These are phyloP conservation scores for Artemisia annua DNA, from an alignment of 129 eudicot species.

Conservation along the genomic window DNA sequence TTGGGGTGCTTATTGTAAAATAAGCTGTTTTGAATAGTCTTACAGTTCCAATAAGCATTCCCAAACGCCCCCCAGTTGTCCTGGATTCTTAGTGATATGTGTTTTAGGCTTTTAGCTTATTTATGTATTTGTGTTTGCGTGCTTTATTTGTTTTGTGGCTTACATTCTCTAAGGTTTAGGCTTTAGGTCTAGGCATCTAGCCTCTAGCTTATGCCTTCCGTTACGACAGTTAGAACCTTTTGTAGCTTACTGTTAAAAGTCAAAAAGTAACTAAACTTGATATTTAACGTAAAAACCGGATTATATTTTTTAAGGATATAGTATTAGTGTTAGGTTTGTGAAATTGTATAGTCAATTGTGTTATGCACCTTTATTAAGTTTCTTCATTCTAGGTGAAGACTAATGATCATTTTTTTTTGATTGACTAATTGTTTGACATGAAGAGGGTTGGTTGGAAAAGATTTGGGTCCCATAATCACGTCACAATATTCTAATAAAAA, in stretches of 20 bases:
- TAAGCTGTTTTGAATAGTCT: too few relatives aligned
- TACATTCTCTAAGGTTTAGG: neutral
- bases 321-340: slow-evolving; percentile 20
- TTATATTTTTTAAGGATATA: neutral
- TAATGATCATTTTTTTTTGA: slow-evolving; percentile 21
- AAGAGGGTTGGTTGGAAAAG: slow-evolving; percentile 25
- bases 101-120: neutral
- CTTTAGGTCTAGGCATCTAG: neutral
- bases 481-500: neutral
- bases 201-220: neutral
- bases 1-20: neutral
- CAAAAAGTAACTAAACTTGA: slow-evolving; percentile 9
- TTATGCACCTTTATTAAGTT: slow-evolving; percentile 9
- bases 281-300: neutral
- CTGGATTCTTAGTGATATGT: neutral
- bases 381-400: slow-evolving; percentile 15
- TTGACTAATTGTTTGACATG: slow-evolving; percentile 23
- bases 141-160: neutral
- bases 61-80: neutral
- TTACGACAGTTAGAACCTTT: neutral
- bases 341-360: slow-evolving; percentile 7
- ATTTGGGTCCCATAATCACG: slow-evolving; percentile 9
- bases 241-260: too few relatives aligned
- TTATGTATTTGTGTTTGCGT: neutral
- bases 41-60: neutral